phyloP scores from a whole-genome alignment of 2,329 filamentous ascomycete genomes.

The Tolypocladium amazonense region DNA sequence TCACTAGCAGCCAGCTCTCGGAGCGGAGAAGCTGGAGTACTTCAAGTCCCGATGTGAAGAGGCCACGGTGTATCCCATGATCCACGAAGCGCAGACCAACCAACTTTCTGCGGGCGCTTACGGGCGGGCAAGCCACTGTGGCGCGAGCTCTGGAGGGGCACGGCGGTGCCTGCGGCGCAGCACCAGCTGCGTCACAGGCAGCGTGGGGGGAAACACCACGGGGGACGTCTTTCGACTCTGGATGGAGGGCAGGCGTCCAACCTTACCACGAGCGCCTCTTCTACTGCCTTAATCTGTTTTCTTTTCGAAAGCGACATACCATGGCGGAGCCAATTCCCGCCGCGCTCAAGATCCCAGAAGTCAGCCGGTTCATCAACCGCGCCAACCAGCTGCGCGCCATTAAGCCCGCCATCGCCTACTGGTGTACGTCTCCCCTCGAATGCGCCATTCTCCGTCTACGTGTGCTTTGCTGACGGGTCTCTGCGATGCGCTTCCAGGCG shows the following conservation, averaged over 20 bases:
- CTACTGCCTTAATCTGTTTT: neutral
- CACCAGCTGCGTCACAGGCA: neutral
- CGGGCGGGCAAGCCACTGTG: constrained; percentile 8
- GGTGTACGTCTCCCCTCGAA: constrained; percentile 54
- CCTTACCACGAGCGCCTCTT: neutral
- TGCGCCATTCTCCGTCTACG: neutral
- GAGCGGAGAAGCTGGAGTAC: neutral
- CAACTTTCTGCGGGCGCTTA: too few species aligned
- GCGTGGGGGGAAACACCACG: neutral
- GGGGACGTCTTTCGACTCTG: neutral
- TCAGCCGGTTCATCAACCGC: constrained; percentile 73
- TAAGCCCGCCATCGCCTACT: constrained; percentile 87
- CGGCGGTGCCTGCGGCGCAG: neutral
- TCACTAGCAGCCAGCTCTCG: neutral
- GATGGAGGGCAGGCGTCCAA: neutral
- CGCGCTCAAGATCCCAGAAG: constrained; percentile 64
- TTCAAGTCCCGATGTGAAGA: neutral
- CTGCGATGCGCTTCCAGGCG: constrained; percentile 41
- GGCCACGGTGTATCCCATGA: neutral
- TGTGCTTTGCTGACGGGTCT: neutral
- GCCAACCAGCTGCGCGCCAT: constrained; percentile 74
- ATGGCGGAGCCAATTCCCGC: constrained; percentile 52
- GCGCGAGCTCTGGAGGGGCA: constrained; percentile 13
- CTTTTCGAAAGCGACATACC: constrained; percentile 6
- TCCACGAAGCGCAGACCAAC: neutral